Conservation (phyloP, 345 rosid species). For the Toxicodendron radicans region DNA sequence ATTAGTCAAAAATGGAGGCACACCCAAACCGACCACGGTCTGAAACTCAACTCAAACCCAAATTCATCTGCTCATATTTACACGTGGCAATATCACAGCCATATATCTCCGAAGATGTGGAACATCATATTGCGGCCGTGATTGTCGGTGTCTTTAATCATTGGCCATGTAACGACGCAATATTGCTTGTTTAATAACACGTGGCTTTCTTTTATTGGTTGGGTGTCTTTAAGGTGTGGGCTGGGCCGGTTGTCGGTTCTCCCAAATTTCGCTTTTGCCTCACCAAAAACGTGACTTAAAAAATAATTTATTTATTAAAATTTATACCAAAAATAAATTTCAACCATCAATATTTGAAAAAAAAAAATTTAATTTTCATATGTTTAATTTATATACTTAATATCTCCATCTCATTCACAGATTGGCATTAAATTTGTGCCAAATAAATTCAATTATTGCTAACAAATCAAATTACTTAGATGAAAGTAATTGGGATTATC, state of each 20-base stretch:
- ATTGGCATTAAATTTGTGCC: neutral
- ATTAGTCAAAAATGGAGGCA: conserved; percentile 4
- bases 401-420: neutral
- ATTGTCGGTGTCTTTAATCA: conserved; percentile 3
- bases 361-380: too few relatives aligned
- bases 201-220: neutral
- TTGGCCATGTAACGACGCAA: neutral
- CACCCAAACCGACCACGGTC: neutral
- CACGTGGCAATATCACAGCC: conserved; percentile 13
- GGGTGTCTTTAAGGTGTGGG: neutral
- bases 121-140: conserved; percentile 1
- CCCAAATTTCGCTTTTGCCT: neutral
- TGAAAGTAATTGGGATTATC: neutral
- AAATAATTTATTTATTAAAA: too few relatives aligned
- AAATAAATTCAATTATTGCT: neutral
- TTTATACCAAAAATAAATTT: too few relatives aligned
- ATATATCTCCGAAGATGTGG: neutral
- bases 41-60: too few relatives aligned
- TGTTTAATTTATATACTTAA: too few relatives aligned
- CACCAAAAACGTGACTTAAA: too few relatives aligned
- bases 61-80: neutral
- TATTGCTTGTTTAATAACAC: neutral
- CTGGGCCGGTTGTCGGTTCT: conserved; percentile 1
- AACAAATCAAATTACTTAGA: neutral
- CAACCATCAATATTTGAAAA: too few relatives aligned